Evolutionary conservation across 164 flowering plant genomes (phyloP), one percentile per base, ranked within the genome.

Genomic region (Sedum album): DNA sequence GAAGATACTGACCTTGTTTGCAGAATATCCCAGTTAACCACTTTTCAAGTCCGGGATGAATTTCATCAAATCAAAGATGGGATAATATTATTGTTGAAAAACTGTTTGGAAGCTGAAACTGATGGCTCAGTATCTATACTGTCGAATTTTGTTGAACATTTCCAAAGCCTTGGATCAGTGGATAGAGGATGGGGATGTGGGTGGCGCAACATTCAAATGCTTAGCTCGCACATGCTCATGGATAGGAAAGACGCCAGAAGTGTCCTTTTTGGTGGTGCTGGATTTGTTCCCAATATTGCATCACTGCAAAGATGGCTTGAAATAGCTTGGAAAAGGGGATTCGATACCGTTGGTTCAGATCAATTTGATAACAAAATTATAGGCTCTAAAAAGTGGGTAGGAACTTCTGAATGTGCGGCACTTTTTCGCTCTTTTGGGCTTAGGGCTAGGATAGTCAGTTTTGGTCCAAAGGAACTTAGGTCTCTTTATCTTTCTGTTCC

Each of bases 161-260:
- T 83, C 69, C 88, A 93, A 74, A 81, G 86, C 75, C 57, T 65
- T 48, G 75, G 73, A 23, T 80, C 76, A 33, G 90, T 82, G 77
- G 97, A 89, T 76, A 53, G 38, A 33, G 97, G 96, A 5, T 93
- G 98, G 98, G 97, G 97, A 26, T 91, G 98, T 81, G 97, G 97
- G 14, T 93, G 96, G 96, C 92, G 98, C 53, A 93, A 93, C 75
- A 88, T 93, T 68, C 98, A 93, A 72, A 91, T 93, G 92, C 81
- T 89, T 67, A 76, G 85, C 75, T 91, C 97, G 57, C 82, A 89
- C 78, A 75, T 93, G 76, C 79, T 93, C 68, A 71, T 66, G 62
- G 81, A 77, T 66, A 82, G 92, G 63, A 74, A 57, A 64, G 92
- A 90, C 69, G 88, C 86, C 1, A 82, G 76, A 68, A 76, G 78